Percentiles rank a stretch among this genome's conserved stretches.
Evolutionary conservation across 108 stramenopile genomes (phyloP).

Genomic region (Stephanodiscus triporus): DNA sequence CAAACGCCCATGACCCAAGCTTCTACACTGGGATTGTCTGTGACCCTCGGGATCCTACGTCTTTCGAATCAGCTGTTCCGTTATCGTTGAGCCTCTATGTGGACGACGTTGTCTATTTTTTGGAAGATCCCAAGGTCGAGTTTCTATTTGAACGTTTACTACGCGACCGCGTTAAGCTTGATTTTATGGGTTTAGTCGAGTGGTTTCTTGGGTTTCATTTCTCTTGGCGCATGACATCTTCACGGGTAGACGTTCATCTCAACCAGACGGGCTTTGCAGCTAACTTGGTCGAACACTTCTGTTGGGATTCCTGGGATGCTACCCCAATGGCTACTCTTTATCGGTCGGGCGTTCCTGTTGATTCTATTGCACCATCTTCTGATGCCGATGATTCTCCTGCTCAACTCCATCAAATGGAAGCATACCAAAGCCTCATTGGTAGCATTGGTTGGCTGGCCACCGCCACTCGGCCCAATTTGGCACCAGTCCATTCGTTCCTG

Average conservation of each 20-base stretch:
- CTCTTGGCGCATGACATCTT: conserved; percentile 15
- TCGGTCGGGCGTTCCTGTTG: conserved; percentile 25
- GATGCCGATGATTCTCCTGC: conserved; percentile 1
- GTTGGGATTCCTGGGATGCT: background rate
- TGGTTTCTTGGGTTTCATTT: conserved; percentile 26
- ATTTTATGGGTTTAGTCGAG: conserved; percentile 19
- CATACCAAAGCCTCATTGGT: conserved; percentile 5
- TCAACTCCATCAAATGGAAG: background rate
- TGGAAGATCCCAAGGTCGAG: background rate
- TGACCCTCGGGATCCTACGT: background rate
- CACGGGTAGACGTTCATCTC: conserved; percentile 10
- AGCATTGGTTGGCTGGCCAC: background rate
- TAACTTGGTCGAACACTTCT: conserved; percentile 18
- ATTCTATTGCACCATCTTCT: conserved; percentile 12
- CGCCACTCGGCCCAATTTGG: background rate
- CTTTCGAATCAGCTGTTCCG: background rate
- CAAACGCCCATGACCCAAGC: conserved; percentile 30
- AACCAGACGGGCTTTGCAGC: conserved; percentile 24
- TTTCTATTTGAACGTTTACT: background rate
- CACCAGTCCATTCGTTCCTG: background rate
- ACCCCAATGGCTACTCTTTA: conserved; percentile 21
- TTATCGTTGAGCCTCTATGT: conserved; percentile 19
- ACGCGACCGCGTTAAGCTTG: background rate
- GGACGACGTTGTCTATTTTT: conserved; percentile 16
- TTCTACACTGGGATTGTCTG: conserved; percentile 15